Conservation (phyloP, 2,329 filamentous ascomycete species). For the Colletotrichum acutatum region DNA sequence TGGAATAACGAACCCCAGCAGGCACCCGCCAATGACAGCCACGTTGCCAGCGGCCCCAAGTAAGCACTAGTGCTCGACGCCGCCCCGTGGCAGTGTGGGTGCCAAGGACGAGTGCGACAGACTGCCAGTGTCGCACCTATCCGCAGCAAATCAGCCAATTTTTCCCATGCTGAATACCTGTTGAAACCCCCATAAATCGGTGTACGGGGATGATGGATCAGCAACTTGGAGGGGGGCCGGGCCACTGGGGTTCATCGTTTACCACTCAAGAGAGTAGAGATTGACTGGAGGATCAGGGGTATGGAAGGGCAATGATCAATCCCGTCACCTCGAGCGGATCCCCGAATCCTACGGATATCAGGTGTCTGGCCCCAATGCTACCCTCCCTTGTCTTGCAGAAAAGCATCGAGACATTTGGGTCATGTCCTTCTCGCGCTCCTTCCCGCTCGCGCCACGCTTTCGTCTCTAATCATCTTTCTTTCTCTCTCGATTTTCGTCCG, state of each 20-base stretch:
- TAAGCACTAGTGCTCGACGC: constrained; percentile 22
- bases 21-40: constrained; percentile 13
- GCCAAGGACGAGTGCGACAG: constrained; percentile 5
- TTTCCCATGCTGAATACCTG: background rate
- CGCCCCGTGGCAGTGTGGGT: constrained; percentile 18
- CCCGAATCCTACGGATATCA: constrained; percentile 1
- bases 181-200: constrained; percentile 1
- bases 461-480: background rate
- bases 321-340: constrained; percentile 2
- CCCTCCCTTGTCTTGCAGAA: background rate
- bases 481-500: background rate
- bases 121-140: background rate
- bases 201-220: constrained; percentile 2
- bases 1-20: background rate
- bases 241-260: background rate
- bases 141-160: background rate
- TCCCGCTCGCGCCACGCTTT: background rate
- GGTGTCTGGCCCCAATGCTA: constrained; percentile 5
- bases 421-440: background rate
- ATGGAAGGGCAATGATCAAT: background rate
- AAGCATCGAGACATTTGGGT: background rate
- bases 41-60: constrained; percentile 1
- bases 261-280: background rate
- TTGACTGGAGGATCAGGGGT: constrained; percentile 6
- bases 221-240: background rate